These are phyloP conservation scores for Antrodiella citrinella DNA, from an alignment of 768 basidiomycete species.

Conservation along the genomic window DNA sequence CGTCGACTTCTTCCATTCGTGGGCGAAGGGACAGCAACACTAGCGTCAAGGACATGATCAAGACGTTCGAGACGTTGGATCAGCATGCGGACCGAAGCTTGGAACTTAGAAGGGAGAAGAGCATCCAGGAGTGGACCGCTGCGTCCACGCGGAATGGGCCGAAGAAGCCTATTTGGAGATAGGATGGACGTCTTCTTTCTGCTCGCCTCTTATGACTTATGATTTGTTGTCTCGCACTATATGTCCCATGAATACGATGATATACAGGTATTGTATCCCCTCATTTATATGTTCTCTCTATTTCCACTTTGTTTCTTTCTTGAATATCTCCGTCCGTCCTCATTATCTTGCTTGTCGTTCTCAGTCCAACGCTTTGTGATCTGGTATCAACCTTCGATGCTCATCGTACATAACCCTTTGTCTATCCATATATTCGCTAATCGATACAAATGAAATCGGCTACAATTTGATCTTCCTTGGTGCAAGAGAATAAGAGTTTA, in stretches of 20 bases:
- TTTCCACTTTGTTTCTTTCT: not conserved
- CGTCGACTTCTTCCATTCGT: conserved; percentile 15
- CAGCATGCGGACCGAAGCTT: conserved; percentile 15
- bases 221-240: not conserved
- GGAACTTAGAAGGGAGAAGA: conserved; percentile 6
- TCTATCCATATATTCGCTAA: not conserved
- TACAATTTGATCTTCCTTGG: too few relatives aligned
- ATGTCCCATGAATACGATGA: not conserved
- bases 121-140: conserved; percentile 7
- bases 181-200: not conserved
- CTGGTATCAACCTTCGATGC: not conserved
- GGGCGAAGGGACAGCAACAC: conserved; percentile 55
- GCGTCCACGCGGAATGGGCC: not conserved
- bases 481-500: too few relatives aligned
- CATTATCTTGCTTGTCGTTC: not conserved
- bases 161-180: conserved; percentile 6
- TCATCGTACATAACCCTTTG: not conserved
- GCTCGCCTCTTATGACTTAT: not conserved
- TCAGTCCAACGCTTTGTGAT: not conserved
- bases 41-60: conserved; percentile 69
- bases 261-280: not conserved
- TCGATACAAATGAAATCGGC: too few relatives aligned
- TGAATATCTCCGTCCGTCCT: not conserved
- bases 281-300: not conserved
- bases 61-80: conserved; percentile 46